A percentile compares a stretch with the other conserved stretches of the same genome.
These are phyloP conservation scores for Rhododendron simsii DNA, from an alignment of 148 eudicot species.

Conservation along the genomic window DNA sequence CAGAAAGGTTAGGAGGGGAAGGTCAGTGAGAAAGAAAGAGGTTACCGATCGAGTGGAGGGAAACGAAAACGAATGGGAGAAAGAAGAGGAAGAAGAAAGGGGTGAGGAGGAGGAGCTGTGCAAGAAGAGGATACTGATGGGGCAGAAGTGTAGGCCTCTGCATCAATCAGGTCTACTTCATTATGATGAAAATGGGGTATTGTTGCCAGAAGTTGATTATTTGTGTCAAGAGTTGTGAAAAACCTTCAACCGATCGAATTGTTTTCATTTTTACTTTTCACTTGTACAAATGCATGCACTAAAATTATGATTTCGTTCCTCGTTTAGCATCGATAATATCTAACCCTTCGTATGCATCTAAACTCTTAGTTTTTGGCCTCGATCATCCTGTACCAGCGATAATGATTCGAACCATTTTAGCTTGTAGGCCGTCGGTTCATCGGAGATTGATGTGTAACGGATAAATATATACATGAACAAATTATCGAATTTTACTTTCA, in stretches of 20 bases:
- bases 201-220: constrained; percentile 44
- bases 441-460: neutral
- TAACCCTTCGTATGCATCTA: neutral
- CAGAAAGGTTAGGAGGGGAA: neutral
- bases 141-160: constrained; percentile 56
- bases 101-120: constrained; percentile 37
- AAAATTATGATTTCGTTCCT: neutral
- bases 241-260: neutral
- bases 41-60: neutral
- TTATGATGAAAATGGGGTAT: constrained; percentile 50
- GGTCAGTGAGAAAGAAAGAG: constrained; percentile 4
- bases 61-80: neutral
- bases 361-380: neutral
- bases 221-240: neutral
- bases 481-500: neutral
- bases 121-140: constrained; percentile 75
- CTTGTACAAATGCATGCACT: neutral
- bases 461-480: neutral
- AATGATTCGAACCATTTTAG: neutral
- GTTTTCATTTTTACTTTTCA: neutral
- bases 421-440: neutral
- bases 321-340: neutral
- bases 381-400: neutral
- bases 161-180: constrained; percentile 36
- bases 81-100: constrained; percentile 16